Conservation (phyloP, 495 filamentous ascomycete genomes). For the Physcia stellaris region DNA sequence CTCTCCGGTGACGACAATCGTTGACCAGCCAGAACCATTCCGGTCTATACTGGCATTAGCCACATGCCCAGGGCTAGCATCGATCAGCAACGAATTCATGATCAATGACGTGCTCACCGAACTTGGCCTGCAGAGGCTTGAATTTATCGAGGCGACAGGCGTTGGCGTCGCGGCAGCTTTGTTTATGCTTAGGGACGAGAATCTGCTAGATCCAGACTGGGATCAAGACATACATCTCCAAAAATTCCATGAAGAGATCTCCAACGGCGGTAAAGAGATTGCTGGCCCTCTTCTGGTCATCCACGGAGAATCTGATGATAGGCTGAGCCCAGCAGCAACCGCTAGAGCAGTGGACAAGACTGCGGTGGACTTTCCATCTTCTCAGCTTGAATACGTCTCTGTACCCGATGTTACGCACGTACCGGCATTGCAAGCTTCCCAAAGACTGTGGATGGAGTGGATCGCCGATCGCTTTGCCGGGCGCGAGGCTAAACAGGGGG, state of each 20-base stretch:
- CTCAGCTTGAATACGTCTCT: slow-evolving; percentile 18
- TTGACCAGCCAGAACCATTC: slow-evolving; percentile 7
- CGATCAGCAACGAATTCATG: slow-evolving; percentile 4
- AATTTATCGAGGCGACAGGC: background rate
- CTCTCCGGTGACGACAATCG: slow-evolving; percentile 20
- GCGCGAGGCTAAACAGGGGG: slow-evolving; percentile 3
- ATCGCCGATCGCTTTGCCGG: slow-evolving; percentile 25
- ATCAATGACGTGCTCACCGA: slow-evolving; percentile 15
- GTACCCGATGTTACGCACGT: slow-evolving; percentile 19
- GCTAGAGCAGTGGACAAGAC: slow-evolving; percentile 18
- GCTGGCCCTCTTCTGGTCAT: slow-evolving; percentile 30
- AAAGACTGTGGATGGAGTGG: slow-evolving; percentile 26
- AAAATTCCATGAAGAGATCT: slow-evolving; percentile 4
- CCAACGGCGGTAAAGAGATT: slow-evolving; percentile 19
- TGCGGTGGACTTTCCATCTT: slow-evolving; percentile 9
- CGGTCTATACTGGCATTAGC: slow-evolving; percentile 8
- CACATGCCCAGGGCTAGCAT: slow-evolving; percentile 4
- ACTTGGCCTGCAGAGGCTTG: slow-evolving; percentile 15
- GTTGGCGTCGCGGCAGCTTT: background rate
- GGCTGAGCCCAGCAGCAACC: slow-evolving; percentile 10
- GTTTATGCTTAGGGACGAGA: background rate
- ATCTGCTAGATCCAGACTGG: slow-evolving; percentile 2
- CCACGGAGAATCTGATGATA: slow-evolving; percentile 23
- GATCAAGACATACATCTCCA: slow-evolving; percentile 6
- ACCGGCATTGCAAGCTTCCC: slow-evolving; percentile 19